Percentiles rank a stretch among this genome's conserved stretches.
Evolutionary conservation across 768 basidiomycete species (phyloP).

Genomic region (Artomyces pyxidatus): DNA sequence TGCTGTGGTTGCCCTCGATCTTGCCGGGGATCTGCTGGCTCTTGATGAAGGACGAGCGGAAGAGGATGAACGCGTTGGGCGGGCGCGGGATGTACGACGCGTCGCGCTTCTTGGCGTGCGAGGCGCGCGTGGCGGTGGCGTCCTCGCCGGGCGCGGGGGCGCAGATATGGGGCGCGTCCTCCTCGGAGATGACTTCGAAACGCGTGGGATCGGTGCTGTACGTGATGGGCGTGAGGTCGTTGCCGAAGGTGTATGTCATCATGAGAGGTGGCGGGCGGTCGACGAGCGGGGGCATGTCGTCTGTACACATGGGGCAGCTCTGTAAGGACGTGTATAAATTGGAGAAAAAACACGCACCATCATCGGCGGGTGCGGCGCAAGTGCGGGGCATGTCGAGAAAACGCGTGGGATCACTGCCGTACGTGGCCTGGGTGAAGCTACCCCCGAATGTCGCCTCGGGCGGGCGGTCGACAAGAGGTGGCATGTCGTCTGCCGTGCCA

Average conservation of each 20-base stretch:
- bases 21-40: constrained; percentile 66
- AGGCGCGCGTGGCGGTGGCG: constrained; percentile 18
- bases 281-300: constrained; percentile 33
- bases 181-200: constrained; percentile 21
- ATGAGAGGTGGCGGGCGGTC: constrained; percentile 44
- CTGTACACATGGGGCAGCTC: constrained; percentile 4
- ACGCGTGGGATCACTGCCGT: too few species aligned
- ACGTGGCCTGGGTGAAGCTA: too few species aligned
- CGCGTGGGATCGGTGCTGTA: constrained; percentile 28
- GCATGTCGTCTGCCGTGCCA: constrained; percentile 5
- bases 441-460: constrained; percentile 5
- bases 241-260: constrained; percentile 54
- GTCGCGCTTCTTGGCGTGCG: constrained; percentile 57
- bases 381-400: too few species aligned
- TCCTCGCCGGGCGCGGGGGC: constrained; percentile 11
- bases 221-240: constrained; percentile 48
- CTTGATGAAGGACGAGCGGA: constrained; percentile 70
- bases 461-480: constrained; percentile 6
- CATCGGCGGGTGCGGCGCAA: too few species aligned
- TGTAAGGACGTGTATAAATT: background rate
- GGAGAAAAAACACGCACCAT: background rate
- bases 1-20: constrained; percentile 75
- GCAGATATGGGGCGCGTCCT: constrained; percentile 15
- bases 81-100: constrained; percentile 75
- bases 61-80: constrained; percentile 82